A percentile compares a stretch with the other conserved stretches of the same genome.
phyloP scores from a whole-genome alignment of 768 basidiomycete genomes.

The Termitomyces sp. region DNA sequence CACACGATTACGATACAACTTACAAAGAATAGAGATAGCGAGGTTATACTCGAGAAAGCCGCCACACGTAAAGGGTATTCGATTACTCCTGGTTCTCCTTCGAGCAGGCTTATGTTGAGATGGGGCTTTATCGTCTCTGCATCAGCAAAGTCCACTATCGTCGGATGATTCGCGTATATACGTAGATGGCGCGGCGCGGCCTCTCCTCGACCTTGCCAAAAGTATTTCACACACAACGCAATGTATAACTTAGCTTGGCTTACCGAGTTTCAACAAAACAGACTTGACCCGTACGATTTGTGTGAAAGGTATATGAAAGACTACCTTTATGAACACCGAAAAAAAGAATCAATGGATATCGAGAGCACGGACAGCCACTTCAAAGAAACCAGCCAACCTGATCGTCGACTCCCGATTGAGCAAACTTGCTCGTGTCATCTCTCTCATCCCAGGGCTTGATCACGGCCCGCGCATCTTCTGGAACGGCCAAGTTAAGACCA shows the following conservation, averaged over 20 bases:
- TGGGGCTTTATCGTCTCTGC: constrained; percentile 66
- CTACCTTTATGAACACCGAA: constrained; percentile 40
- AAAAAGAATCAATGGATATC: constrained; percentile 5
- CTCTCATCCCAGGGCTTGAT: constrained; percentile 82
- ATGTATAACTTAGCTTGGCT: constrained; percentile 9
- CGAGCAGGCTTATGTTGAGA: constrained; percentile 61
- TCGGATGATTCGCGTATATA: constrained; percentile 68
- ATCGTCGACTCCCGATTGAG: constrained; percentile 81
- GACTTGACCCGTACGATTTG: constrained; percentile 75
- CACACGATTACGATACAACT: constrained; percentile 22
- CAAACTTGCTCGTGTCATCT: constrained; percentile 58
- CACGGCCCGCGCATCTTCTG: constrained; percentile 69
- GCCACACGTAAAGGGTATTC: constrained; percentile 78
- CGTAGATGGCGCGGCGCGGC: constrained; percentile 68
- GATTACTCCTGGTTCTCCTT: constrained; percentile 60
- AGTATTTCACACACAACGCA: background rate
- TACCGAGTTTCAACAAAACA: constrained; percentile 72
- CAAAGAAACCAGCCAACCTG: constrained; percentile 44
- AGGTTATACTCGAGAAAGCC: constrained; percentile 69
- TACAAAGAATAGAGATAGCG: constrained; percentile 77
- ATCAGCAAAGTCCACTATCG: constrained; percentile 74
- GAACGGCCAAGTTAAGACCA: constrained; percentile 75
- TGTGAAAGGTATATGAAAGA: constrained; percentile 77
- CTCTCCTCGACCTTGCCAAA: constrained; percentile 58
- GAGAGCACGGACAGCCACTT: too few relatives aligned